A percentile compares a stretch with the other conserved stretches of the same genome.
Evolutionary conservation across 2,329 filamentous ascomycete species (phyloP).

Genomic region (Ascochyta viciae-villosae): DNA sequence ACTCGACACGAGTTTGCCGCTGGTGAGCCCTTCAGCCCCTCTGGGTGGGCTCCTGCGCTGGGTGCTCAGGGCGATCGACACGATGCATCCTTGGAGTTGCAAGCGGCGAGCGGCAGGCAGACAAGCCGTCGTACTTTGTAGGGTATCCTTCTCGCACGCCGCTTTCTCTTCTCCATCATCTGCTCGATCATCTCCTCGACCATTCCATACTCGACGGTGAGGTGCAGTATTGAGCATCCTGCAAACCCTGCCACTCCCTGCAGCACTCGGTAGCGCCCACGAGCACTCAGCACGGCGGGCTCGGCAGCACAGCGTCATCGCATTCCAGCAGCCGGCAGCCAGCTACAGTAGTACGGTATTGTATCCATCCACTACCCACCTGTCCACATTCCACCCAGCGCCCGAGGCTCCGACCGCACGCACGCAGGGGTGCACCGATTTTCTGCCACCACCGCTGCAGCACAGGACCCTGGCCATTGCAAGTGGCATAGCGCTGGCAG

Average conservation of each 20-base stretch:
- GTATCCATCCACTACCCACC: not conserved
- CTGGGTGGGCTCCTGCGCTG: constrained; percentile 13
- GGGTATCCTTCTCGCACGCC: too few species aligned
- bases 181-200: too few species aligned
- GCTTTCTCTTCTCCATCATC: too few species aligned
- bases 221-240: not conserved
- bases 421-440: constrained; percentile 27
- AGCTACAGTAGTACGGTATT: too few species aligned
- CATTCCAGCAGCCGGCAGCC: constrained; percentile 12
- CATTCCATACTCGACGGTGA: too few species aligned
- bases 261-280: constrained; percentile 7
- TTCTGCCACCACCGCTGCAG: constrained; percentile 15
- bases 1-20: constrained; percentile 15
- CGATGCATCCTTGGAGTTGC: constrained; percentile 9
- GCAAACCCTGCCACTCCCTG: too few species aligned
- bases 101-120: not conserved
- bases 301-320: constrained; percentile 1
- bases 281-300: not conserved
- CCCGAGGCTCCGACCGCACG: constrained; percentile 19
- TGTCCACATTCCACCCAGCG: constrained; percentile 20
- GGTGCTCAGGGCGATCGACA: constrained; percentile 17
- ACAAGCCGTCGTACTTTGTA: too few species aligned
- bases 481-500: constrained; percentile 22
- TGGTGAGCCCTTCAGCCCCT: constrained; percentile 12
- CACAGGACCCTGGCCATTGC: constrained; percentile 26